Evolutionary conservation across 148 eudicot species (phyloP).

Genomic region (Fagopyrum esculentum): DNA sequence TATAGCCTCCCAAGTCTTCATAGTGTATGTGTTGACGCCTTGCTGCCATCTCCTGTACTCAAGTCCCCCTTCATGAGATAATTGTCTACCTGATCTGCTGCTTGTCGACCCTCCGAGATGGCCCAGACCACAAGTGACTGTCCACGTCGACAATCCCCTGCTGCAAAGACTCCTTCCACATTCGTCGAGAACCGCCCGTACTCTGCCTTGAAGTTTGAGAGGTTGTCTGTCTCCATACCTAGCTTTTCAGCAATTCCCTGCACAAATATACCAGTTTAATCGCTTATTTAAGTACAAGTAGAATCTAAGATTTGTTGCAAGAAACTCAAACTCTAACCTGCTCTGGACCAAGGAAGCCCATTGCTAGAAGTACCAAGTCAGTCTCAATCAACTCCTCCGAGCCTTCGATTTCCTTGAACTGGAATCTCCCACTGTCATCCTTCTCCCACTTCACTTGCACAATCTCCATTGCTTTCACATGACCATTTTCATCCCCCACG

Average conservation of each 20-base stretch:
- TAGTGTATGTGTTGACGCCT: background rate
- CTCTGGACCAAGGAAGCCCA: slow-evolving; percentile 99
- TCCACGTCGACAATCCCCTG: slow-evolving; percentile 95
- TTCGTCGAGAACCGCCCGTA: slow-evolving; percentile 68
- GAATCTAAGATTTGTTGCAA: background rate
- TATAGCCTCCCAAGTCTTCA: background rate
- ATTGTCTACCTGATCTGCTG: slow-evolving; percentile 82
- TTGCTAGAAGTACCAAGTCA: slow-evolving; percentile 81
- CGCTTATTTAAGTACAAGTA: background rate
- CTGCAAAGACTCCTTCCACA: slow-evolving; percentile 87
- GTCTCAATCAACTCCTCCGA: slow-evolving; percentile 69
- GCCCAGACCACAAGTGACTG: slow-evolving; percentile 99
- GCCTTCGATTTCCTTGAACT: slow-evolving; percentile 85
- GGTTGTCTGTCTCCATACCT: slow-evolving; percentile 74
- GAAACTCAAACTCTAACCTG: slow-evolving; percentile 46
- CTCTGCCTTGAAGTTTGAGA: slow-evolving; percentile 86
- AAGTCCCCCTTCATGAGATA: slow-evolving; percentile 20
- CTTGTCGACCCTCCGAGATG: slow-evolving; percentile 92
- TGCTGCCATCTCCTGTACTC: background rate
- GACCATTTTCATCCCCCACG: slow-evolving; percentile 79
- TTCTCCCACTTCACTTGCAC: slow-evolving; percentile 71
- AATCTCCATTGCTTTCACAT: background rate
- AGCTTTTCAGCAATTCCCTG: slow-evolving; percentile 70
- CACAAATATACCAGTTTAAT: background rate
- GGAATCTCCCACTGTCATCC: slow-evolving; percentile 80